Evolutionary conservation across 1,284 basidiomycete species (phyloP), one percentile per base, ranked within the genome.

Genomic region (Coriolopsis trogii): DNA sequence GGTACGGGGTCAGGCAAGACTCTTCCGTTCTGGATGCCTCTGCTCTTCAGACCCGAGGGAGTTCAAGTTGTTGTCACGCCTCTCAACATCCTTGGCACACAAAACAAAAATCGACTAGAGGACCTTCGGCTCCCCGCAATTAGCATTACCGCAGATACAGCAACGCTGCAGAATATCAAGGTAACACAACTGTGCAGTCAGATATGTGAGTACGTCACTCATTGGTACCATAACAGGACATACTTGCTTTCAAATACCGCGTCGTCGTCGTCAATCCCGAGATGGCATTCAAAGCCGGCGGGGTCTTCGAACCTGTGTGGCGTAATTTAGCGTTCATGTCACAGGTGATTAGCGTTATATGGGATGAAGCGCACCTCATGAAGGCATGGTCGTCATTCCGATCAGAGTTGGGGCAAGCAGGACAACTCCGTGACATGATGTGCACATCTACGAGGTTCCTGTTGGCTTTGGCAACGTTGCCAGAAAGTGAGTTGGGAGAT

Each of bases 311-410:
- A 7, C 45, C 51, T n/a, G 58, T 73, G 1, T 71, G 65, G 63
- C 63, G 61, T 13, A 58, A 66, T 3, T 24, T 49, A 0, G 40
- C 38, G 0, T 67, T 74, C 41, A 63, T 59, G 7, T 55, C 44
- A 4, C 31, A 44, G 1, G 25, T 74, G 0, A 42, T 71, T 8
- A 63, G 60, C 42, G 39, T 75, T 15, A 55, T 68, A 1, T 69
- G 68, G 46, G 72, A 75, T 49, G 70, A 76, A 55, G 73, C 55
- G 0, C 72, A 76, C 33, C 72, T 70, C 47, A 62, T 73, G 28
- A 68, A 65, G 26, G 51, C 59, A 28, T 75, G 73, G 73, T 67
- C 68, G 6, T 39, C 40, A 0, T 73, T 74, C 53, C 58, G 66
- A 1, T 58, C 54, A 6, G 67, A 73, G 42, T 73, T 68, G 56